Evolutionary conservation across 306 rosid genomes (phyloP).

Genomic region (Aeschynomene evenia): DNA sequence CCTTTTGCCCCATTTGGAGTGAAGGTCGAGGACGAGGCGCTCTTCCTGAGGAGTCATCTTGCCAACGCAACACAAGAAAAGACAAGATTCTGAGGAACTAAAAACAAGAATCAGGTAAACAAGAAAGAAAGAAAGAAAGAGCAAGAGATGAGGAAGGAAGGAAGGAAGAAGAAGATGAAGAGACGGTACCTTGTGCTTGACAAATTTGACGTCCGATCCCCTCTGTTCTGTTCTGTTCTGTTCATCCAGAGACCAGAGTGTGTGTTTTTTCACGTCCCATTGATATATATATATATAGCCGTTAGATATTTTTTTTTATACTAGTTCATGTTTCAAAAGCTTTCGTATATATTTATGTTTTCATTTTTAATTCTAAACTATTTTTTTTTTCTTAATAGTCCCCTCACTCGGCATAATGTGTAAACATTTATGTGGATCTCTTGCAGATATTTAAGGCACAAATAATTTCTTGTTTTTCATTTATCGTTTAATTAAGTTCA

Average conservation of each 20-base stretch:
- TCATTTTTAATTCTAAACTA: background rate
- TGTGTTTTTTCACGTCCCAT: too few species aligned
- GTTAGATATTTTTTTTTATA: background rate
- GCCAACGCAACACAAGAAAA: too few species aligned
- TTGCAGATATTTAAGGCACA: background rate
- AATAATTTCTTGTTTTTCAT: background rate
- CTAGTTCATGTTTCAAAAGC: background rate
- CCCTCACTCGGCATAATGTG: background rate
- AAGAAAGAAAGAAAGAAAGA: too few species aligned
- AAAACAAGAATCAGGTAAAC: too few species aligned
- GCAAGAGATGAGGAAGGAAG: too few species aligned
- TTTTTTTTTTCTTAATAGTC: background rate
- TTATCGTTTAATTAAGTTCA: background rate
- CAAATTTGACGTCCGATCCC: too few species aligned
- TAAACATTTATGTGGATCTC: background rate
- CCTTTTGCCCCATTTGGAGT: slow-evolving; percentile 97
- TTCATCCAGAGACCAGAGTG: too few species aligned
- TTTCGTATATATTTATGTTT: background rate
- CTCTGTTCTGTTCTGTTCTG: too few species aligned
- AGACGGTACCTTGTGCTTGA: too few species aligned
- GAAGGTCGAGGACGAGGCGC: slow-evolving; percentile 81
- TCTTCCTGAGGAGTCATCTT: slow-evolving; percentile 93
- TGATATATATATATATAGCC: too few species aligned
- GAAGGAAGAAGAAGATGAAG: too few species aligned
- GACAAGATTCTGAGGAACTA: too few species aligned